Evolutionary conservation across 1,284 basidiomycete genomes (phyloP).

Genomic region (Naganishia sp.): DNA sequence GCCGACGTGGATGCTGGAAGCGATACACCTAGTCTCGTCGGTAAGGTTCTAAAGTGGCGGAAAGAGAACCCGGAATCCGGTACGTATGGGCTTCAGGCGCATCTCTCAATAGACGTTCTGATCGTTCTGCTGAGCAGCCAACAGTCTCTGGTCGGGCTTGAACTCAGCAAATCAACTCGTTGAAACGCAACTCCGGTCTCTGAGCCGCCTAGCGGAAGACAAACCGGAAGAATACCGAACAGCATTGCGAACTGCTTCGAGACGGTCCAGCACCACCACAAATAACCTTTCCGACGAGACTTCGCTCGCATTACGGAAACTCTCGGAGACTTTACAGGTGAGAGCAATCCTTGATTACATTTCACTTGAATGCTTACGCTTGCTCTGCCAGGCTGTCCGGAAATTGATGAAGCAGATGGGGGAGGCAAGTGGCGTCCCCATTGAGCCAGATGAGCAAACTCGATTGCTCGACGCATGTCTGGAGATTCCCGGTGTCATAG

Average conservation of each 20-base stretch:
- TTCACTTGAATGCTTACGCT: neutral
- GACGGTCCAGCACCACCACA: neutral
- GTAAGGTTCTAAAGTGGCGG: conserved; percentile 84
- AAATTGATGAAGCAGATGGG: conserved; percentile 85
- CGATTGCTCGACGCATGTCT: conserved; percentile 79
- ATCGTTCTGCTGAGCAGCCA: conserved; percentile 7
- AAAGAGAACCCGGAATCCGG: conserved; percentile 64
- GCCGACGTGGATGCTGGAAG: conserved; percentile 92
- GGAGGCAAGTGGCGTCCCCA: conserved; percentile 72
- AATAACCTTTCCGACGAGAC: neutral
- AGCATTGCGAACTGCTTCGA: conserved; percentile 27
- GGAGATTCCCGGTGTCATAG: conserved; percentile 77
- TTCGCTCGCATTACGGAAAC: neutral
- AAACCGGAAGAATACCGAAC: conserved; percentile 43
- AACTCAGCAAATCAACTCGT: conserved; percentile 44
- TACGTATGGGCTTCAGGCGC: conserved; percentile 41
- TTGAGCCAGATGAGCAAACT: conserved; percentile 90
- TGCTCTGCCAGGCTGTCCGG: conserved; percentile 65
- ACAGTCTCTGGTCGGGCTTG: conserved; percentile 17
- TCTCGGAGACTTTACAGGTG: conserved; percentile 13
- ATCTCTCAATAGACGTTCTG: neutral
- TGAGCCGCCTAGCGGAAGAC: conserved; percentile 43
- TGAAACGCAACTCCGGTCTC: conserved; percentile 39
- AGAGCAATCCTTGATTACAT: neutral
- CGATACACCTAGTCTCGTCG: conserved; percentile 86